Evolutionary conservation across 257 asterid species (phyloP).

Genomic region (Coffea eugenioides): DNA sequence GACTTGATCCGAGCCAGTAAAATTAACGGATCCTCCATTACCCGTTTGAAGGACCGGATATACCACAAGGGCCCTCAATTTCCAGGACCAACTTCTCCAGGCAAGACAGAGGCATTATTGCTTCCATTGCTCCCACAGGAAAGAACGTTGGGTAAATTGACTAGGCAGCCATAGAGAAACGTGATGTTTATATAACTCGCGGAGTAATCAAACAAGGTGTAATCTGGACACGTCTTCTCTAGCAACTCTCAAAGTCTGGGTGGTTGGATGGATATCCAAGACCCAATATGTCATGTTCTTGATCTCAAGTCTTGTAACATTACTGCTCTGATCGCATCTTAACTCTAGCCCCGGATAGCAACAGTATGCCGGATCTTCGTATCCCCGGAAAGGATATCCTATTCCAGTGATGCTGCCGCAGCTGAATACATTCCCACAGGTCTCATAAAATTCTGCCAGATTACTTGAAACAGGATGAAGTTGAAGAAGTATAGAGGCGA

Average conservation of each 20-base stretch:
- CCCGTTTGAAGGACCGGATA: slow-evolving; percentile 42
- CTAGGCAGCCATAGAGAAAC: slow-evolving; percentile 52
- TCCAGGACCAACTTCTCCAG: slow-evolving; percentile 48
- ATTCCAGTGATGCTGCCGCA: slow-evolving; percentile 50
- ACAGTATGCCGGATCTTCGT: slow-evolving; percentile 47
- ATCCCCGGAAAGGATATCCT: slow-evolving; percentile 59
- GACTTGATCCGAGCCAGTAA: slow-evolving; percentile 27
- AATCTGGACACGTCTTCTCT: slow-evolving; percentile 58
- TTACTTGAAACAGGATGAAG: slow-evolving; percentile 24
- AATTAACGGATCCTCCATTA: slow-evolving; percentile 16
- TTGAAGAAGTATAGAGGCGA: slow-evolving; percentile 20
- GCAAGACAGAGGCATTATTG: slow-evolving; percentile 21
- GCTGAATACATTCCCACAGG: slow-evolving; percentile 46
- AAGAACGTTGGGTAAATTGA: slow-evolving; percentile 15
- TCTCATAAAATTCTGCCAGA: slow-evolving; percentile 23
- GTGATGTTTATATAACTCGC: slow-evolving; percentile 44
- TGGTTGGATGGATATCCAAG: slow-evolving; percentile 30
- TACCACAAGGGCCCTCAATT: slow-evolving; percentile 30
- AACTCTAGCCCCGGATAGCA: slow-evolving; percentile 66
- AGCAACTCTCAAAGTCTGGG: slow-evolving; percentile 45
- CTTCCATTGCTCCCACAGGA: slow-evolving; percentile 26
- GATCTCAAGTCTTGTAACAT: slow-evolving; percentile 42
- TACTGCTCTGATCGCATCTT: slow-evolving; percentile 25
- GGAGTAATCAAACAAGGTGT: slow-evolving; percentile 41
- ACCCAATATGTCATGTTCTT: slow-evolving; percentile 34